Evolutionary conservation across 352 stramenopile genomes (phyloP).

Genomic region (Globisporangium spinosum): DNA sequence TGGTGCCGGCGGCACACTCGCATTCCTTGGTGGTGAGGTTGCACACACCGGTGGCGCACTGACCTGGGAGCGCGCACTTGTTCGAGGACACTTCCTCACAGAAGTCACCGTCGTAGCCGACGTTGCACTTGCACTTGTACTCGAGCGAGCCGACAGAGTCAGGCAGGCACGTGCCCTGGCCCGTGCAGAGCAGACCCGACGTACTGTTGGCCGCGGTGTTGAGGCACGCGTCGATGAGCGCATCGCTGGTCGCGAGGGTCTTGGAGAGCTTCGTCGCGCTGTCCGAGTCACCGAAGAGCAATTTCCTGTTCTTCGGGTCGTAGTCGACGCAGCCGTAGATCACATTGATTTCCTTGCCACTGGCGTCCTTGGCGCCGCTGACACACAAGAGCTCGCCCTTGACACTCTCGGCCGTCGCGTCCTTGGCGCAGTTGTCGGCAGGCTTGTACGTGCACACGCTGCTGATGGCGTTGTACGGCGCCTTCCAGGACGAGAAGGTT

Average conservation of each 20-base stretch:
- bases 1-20: slow-evolving; percentile 59
- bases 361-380: slow-evolving; percentile 33
- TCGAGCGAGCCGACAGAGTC: slow-evolving; percentile 32
- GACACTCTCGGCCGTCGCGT: slow-evolving; percentile 35
- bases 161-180: slow-evolving; percentile 63
- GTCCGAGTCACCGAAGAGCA: slow-evolving; percentile 56
- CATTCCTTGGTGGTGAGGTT: slow-evolving; percentile 66
- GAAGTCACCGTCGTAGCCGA: slow-evolving; percentile 62
- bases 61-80: slow-evolving; percentile 67
- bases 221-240: slow-evolving; percentile 41
- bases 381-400: slow-evolving; percentile 61
- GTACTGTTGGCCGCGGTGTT: slow-evolving; percentile 48
- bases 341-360: slow-evolving; percentile 41
- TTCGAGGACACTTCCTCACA: slow-evolving; percentile 64
- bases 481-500: slow-evolving; percentile 62
- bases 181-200: slow-evolving; percentile 47
- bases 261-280: slow-evolving; percentile 47
- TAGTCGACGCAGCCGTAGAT: slow-evolving; percentile 77
- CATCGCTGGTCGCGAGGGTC: slow-evolving; percentile 42
- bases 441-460: slow-evolving; percentile 76
- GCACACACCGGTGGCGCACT: slow-evolving; percentile 64
- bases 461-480: slow-evolving; percentile 70
- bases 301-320: slow-evolving; percentile 40
- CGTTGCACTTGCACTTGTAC: slow-evolving; percentile 71
- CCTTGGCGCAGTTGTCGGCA: slow-evolving; percentile 51